Evolutionary conservation across 305 asterid species (phyloP).

Genomic region (Rubia peregrina): DNA sequence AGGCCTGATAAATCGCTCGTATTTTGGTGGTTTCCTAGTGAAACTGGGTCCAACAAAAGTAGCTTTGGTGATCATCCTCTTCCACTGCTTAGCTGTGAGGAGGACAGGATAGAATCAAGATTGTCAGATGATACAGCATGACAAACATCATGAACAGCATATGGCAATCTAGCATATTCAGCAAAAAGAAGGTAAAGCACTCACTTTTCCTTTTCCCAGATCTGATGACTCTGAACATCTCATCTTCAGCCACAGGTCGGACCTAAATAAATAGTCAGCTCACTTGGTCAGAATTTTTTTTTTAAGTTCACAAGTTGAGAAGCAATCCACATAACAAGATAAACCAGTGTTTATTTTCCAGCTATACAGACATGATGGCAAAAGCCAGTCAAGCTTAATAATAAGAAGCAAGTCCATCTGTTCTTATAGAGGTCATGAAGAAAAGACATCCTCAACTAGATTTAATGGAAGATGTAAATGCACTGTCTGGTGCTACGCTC

Average conservation of each 20-base stretch:
- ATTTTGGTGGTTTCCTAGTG: conserved; percentile 94
- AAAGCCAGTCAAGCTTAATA: background rate
- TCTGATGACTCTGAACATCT: conserved; percentile 94
- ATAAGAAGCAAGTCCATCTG: background rate
- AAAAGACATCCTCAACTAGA: background rate
- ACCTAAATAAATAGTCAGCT: conserved; percentile 41
- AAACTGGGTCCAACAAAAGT: conserved; percentile 91
- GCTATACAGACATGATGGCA: background rate
- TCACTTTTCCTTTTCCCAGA: conserved; percentile 92
- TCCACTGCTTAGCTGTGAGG: conserved; percentile 90
- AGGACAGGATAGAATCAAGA: conserved; percentile 10
- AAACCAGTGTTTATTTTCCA: background rate
- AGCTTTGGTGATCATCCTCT: conserved; percentile 98
- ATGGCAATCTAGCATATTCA: background rate
- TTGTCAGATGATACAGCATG: background rate
- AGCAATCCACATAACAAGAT: background rate
- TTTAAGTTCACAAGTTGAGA: background rate
- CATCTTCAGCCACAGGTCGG: conserved; percentile 96
- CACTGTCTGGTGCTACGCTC: background rate
- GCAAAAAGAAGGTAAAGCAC: conserved; percentile 20
- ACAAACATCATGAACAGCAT: background rate
- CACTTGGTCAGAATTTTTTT: background rate
- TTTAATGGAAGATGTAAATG: background rate
- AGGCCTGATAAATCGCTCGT: conserved; percentile 94
- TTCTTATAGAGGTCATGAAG: background rate